A percentile compares a stretch with the other conserved stretches of the same genome.
These are phyloP conservation scores for Citrus cavaleriei DNA, from an alignment of 345 rosid species.

Conservation along the genomic window DNA sequence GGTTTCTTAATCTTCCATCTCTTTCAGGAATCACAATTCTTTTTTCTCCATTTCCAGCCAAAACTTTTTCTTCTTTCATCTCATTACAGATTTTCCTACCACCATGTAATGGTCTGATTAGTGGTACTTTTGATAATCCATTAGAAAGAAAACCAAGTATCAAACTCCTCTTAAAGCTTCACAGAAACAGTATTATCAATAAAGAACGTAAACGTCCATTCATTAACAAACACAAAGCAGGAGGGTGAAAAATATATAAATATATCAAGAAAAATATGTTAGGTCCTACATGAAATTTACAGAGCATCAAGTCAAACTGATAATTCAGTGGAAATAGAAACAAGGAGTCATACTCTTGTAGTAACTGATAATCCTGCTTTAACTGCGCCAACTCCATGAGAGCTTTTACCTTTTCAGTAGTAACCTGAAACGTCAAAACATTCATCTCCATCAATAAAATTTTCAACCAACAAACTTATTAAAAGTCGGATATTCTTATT, in stretches of 20 bases:
- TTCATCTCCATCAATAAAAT: conserved; percentile 5
- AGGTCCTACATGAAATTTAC: neutral
- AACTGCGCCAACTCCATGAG: conserved; percentile 85
- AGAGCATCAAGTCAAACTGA: neutral
- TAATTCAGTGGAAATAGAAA: neutral
- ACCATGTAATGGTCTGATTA: neutral
- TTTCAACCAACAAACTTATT: neutral
- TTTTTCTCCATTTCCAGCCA: conserved; percentile 28
- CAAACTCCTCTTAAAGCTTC: conserved; percentile 4
- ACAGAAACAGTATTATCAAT: neutral
- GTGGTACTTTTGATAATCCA: neutral
- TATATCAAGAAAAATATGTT: neutral
- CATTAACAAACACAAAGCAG: neutral
- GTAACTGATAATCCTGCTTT: conserved; percentile 63
- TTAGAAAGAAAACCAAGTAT: neutral
- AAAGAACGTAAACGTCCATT: neutral
- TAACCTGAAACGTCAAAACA: conserved; percentile 49
- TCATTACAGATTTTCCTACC: conserved; percentile 52
- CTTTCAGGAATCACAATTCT: conserved; percentile 36
- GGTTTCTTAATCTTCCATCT: conserved; percentile 72
- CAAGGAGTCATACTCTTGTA: conserved; percentile 57
- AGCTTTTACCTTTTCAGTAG: conserved; percentile 94
- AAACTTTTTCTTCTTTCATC: conserved; percentile 37
- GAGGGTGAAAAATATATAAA: neutral
- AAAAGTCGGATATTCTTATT: neutral